Evolutionary conservation across 2,329 filamentous ascomycete species (phyloP).

Genomic region (Alternaria brassicicola): DNA sequence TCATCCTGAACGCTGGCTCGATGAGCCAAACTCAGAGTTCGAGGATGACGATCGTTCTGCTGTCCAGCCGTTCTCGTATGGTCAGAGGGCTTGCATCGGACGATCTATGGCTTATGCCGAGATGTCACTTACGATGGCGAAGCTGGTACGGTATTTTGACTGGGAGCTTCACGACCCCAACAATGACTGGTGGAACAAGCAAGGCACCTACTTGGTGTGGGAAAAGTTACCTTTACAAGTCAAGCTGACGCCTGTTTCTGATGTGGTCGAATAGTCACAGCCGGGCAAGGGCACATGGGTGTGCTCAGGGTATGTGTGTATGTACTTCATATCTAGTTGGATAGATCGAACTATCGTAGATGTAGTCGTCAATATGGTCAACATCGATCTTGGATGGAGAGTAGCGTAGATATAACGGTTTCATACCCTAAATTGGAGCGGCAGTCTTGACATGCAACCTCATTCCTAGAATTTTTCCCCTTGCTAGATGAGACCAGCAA

Average conservation of each 20-base stretch:
- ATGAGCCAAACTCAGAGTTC: slow-evolving; percentile 20
- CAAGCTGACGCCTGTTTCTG: not conserved
- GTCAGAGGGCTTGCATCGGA: slow-evolving; percentile 21
- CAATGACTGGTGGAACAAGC: slow-evolving; percentile 2
- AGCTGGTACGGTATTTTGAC: slow-evolving; percentile 4
- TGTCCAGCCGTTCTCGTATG: slow-evolving; percentile 31
- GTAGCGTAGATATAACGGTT: not conserved
- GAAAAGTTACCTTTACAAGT: slow-evolving; percentile 9
- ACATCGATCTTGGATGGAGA: not conserved
- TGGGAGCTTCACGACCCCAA: slow-evolving; percentile 1
- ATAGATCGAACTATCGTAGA: not conserved
- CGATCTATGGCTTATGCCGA: not conserved
- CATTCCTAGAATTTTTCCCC: not conserved
- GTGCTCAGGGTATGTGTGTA: not conserved
- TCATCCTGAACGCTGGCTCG: slow-evolving; percentile 15
- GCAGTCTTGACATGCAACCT: not conserved
- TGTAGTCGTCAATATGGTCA: not conserved
- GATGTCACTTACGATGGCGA: not conserved
- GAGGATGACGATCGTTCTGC: slow-evolving; percentile 34
- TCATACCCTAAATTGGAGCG: not conserved
- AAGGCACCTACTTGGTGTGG: slow-evolving; percentile 11
- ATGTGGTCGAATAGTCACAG: not conserved
- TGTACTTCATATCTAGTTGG: too few species aligned
- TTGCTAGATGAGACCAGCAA: not conserved
- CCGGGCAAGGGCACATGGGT: not conserved